Conservation (phyloP, 768 basidiomycete genomes). For the Lyophyllum atratum region DNA sequence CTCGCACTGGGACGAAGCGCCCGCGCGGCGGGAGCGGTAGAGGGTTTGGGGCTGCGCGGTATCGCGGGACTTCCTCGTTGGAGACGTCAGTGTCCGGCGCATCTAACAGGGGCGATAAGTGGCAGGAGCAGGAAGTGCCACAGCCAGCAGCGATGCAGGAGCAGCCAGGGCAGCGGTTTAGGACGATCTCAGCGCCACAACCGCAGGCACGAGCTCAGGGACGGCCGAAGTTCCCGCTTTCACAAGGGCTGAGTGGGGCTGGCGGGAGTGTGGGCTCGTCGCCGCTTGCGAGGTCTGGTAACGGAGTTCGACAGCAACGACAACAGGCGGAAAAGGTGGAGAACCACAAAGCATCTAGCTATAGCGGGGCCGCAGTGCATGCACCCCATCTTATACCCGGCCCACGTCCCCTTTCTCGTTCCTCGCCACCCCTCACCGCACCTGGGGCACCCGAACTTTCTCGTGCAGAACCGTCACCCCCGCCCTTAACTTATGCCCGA, state of each 20-base stretch:
- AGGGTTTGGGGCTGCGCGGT: not conserved
- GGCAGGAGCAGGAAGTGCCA: not conserved
- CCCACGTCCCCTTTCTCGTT: not conserved
- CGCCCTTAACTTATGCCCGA: not conserved
- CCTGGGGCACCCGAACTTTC: not conserved
- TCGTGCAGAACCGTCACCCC: not conserved
- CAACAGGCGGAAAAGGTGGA: not conserved
- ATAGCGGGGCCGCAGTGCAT: not conserved
- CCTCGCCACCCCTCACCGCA: not conserved
- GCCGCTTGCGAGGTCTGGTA: constrained; percentile 3
- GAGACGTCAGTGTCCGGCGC: constrained; percentile 14
- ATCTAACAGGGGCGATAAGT: constrained; percentile 1
- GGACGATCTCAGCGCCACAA: constrained; percentile 17
- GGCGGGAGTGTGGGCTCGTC: constrained; percentile 6
- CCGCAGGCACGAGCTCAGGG: not conserved
- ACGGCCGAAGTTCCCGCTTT: not conserved
- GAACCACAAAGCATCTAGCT: not conserved
- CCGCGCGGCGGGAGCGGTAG: not conserved
- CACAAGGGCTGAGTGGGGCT: not conserved
- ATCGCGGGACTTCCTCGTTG: constrained; percentile 7
- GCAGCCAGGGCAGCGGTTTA: not conserved
- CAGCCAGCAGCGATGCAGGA: not conserved
- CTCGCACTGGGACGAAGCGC: not conserved
- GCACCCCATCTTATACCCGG: not conserved
- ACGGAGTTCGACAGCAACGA: not conserved